Percentiles rank a stretch among this genome's conserved stretches.
Conservation (phyloP, 495 filamentous ascomycete species). For the Durotheca rogersii region DNA sequence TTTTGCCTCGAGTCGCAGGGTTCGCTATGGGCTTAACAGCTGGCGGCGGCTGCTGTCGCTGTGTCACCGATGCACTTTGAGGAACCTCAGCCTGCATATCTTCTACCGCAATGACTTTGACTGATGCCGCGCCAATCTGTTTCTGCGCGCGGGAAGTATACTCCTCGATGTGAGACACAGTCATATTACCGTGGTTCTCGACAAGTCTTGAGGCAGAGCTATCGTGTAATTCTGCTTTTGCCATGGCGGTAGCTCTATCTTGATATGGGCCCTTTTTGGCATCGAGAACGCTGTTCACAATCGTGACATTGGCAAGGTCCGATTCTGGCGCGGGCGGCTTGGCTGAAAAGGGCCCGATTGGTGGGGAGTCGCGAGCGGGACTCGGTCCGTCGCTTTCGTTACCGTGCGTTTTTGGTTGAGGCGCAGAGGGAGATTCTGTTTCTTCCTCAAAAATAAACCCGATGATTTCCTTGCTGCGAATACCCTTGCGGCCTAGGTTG, state of each 20-base stretch:
- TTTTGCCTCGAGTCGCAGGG: conserved; percentile 52
- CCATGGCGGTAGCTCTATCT: background rate
- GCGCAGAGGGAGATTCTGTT: conserved; percentile 2
- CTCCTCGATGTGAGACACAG: background rate
- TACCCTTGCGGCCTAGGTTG: conserved; percentile 40
- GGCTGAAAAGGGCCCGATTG: background rate
- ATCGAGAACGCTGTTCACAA: background rate
- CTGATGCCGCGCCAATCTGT: conserved; percentile 5
- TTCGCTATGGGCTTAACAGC: conserved; percentile 33
- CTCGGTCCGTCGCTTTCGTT: background rate
- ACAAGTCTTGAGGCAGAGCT: background rate
- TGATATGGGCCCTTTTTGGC: background rate
- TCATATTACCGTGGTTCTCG: background rate
- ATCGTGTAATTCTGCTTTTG: background rate
- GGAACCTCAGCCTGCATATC: conserved; percentile 1
- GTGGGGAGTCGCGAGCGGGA: background rate
- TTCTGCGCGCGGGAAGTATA: background rate
- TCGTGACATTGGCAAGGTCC: background rate
- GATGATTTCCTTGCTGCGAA: conserved; percentile 48
- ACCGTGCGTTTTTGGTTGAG: background rate
- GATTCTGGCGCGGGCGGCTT: background rate
- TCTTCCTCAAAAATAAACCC: conserved; percentile 39
- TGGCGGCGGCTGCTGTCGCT: conserved; percentile 1
- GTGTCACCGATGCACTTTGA: conserved; percentile 2
- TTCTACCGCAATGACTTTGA: background rate